A percentile compares a stretch with the other conserved stretches of the same genome.
phyloP scores from a whole-genome alignment of 345 rosid species.

The Litchi chinensis region DNA sequence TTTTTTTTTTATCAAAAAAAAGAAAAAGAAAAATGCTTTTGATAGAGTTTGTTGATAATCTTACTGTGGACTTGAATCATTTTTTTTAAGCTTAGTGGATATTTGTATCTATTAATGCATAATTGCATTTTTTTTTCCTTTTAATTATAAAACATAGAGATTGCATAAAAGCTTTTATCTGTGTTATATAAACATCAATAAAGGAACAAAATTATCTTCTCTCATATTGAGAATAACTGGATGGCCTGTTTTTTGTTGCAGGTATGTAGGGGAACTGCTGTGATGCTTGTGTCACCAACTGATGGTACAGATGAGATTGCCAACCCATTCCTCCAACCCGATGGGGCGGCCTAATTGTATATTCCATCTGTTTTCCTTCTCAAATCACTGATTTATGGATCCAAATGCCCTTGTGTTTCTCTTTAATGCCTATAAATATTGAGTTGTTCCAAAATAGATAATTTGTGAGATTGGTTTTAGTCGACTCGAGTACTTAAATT shows the following conservation, averaged over 20 bases:
- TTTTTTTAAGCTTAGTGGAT: neutral
- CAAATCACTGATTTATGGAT: neutral
- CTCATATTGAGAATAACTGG: neutral
- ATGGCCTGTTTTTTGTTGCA: constrained; percentile 31
- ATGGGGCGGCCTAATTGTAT: constrained; percentile 57
- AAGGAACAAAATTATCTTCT: too few relatives aligned
- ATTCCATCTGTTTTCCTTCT: constrained; percentile 3
- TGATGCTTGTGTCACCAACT: constrained; percentile 97
- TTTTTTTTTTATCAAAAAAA: too few relatives aligned
- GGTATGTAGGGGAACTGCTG: constrained; percentile 98
- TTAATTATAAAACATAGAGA: neutral
- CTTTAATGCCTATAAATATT: neutral
- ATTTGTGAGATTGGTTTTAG: neutral
- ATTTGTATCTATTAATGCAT: neutral
- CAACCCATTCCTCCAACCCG: constrained; percentile 87
- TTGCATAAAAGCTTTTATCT: neutral
- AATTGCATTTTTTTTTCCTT: neutral
- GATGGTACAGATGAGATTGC: constrained; percentile 99
- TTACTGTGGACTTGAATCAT: neutral
- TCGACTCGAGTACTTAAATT: neutral
- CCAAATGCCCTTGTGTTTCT: neutral
- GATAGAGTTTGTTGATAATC: neutral
- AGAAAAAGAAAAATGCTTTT: too few relatives aligned
- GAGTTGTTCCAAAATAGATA: neutral
- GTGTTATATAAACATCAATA: neutral